These are phyloP conservation scores for Panellus pusillus DNA, from an alignment of 768 basidiomycete species.

Conservation along the genomic window DNA sequence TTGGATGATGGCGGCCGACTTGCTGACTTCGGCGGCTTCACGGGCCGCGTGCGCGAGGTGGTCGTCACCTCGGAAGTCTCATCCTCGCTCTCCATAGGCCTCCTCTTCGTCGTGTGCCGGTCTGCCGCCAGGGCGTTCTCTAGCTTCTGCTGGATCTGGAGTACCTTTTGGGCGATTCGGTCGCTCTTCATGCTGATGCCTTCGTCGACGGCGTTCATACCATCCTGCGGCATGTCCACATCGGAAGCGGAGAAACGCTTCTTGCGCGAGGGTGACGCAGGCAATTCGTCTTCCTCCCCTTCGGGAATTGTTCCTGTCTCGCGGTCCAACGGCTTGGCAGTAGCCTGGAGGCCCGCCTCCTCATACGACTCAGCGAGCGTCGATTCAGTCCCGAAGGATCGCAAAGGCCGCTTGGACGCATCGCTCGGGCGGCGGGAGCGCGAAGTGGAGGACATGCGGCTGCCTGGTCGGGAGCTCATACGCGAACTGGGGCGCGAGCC, in stretches of 20 bases:
- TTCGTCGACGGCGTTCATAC: constrained; percentile 85
- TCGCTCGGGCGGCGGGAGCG: constrained; percentile 65
- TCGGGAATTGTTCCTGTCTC: constrained; percentile 58
- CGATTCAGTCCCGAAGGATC: constrained; percentile 78
- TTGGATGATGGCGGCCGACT: constrained; percentile 34
- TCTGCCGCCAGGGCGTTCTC: constrained; percentile 73
- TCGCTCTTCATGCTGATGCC: constrained; percentile 84
- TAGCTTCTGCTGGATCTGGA: constrained; percentile 90
- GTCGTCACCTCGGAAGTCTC: constrained; percentile 49
- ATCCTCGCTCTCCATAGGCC: constrained; percentile 53
- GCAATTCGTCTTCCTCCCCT: constrained; percentile 52
- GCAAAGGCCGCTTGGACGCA: constrained; percentile 53
- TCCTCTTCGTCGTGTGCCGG: constrained; percentile 42
- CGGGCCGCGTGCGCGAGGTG: constrained; percentile 42
- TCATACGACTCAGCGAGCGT: constrained; percentile 73
- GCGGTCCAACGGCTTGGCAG: constrained; percentile 38
- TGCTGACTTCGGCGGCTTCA: constrained; percentile 32
- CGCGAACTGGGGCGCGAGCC: constrained; percentile 70
- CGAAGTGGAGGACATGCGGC: constrained; percentile 61
- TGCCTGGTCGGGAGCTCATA: constrained; percentile 56
- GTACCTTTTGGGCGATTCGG: constrained; percentile 82
- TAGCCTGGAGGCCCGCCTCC: constrained; percentile 39
- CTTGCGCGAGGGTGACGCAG: constrained; percentile 49
- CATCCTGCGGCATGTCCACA: constrained; percentile 65
- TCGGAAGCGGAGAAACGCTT: constrained; percentile 80